These are phyloP conservation scores for Neurospora sp. DNA, from an alignment of 495 filamentous ascomycete genomes.

Conservation along the genomic window DNA sequence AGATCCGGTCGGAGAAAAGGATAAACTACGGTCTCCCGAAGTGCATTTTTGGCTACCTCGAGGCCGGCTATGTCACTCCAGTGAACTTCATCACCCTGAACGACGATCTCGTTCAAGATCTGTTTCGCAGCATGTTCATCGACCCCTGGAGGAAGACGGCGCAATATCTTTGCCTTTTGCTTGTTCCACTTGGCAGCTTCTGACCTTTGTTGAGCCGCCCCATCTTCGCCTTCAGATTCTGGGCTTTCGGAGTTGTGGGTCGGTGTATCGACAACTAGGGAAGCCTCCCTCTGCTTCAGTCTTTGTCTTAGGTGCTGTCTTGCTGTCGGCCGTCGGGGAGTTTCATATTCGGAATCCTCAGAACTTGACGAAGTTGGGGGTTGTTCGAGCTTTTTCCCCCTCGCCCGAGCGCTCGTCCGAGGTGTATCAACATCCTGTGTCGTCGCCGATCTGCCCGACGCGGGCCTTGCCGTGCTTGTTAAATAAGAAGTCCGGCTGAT, in stretches of 20 bases:
- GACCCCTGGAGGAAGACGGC: slow-evolving; percentile 67
- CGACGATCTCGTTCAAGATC: slow-evolving; percentile 92
- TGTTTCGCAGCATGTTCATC: slow-evolving; percentile 77
- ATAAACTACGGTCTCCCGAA: slow-evolving; percentile 96
- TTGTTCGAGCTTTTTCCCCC: neutral
- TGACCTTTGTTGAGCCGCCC: neutral
- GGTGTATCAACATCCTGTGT: neutral
- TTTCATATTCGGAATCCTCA: slow-evolving; percentile 12
- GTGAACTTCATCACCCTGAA: slow-evolving; percentile 87
- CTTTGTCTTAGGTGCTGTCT: neutral
- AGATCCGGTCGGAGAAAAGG: slow-evolving; percentile 93
- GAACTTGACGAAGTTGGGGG: slow-evolving; percentile 9
- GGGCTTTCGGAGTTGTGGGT: slow-evolving; percentile 11
- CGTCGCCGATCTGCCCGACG: slow-evolving; percentile 6
- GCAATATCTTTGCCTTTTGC: slow-evolving; percentile 48
- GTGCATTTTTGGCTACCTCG: slow-evolving; percentile 78
- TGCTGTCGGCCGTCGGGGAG: neutral
- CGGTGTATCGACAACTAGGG: slow-evolving; percentile 7
- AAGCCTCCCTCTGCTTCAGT: slow-evolving; percentile 5
- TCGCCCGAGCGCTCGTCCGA: neutral
- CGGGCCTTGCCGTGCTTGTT: slow-evolving; percentile 1
- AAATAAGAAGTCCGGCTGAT: slow-evolving; percentile 1
- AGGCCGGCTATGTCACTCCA: slow-evolving; percentile 94
- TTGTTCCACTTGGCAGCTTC: slow-evolving; percentile 39
- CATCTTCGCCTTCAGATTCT: slow-evolving; percentile 17